These are phyloP conservation scores for Alternaria atra DNA, from an alignment of 2,329 filamentous ascomycete genomes.

Conservation along the genomic window DNA sequence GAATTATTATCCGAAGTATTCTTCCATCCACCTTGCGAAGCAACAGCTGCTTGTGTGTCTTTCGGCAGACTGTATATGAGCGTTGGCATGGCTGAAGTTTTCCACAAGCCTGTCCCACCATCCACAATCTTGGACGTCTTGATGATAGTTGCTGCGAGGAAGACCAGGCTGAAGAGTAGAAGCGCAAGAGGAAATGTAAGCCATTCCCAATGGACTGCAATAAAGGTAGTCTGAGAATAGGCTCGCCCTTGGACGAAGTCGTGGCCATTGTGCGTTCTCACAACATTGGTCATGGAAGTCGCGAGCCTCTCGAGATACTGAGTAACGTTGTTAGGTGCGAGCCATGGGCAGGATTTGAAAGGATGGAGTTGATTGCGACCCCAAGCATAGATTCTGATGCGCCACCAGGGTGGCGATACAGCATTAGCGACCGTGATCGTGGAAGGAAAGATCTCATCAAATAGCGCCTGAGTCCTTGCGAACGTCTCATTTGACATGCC, in stretches of 20 bases:
- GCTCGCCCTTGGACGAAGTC: conserved; percentile 17
- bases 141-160: conserved; percentile 31
- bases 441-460: conserved; percentile 20
- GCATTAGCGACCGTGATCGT: neutral
- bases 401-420: neutral
- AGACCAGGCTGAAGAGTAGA: conserved; percentile 28
- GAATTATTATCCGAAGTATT: neutral
- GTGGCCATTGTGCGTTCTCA: conserved; percentile 25
- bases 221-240: conserved; percentile 18
- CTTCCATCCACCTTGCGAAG: neutral
- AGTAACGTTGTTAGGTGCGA: conserved; percentile 33
- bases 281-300: conserved; percentile 25
- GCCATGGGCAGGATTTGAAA: conserved; percentile 16
- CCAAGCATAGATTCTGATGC: conserved; percentile 3
- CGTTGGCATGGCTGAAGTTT: conserved; percentile 37
- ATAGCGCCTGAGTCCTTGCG: neutral
- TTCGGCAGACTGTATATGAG: conserved; percentile 34
- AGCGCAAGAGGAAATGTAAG: conserved; percentile 34
- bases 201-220: conserved; percentile 37
- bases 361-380: conserved; percentile 3
- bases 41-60: conserved; percentile 1
- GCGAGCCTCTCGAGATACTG: conserved; percentile 30
- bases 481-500: conserved; percentile 11
- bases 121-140: conserved; percentile 1
- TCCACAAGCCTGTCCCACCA: conserved; percentile 31